Base-by-base conservation (phyloP, 2,329 filamentous ascomycete genomes). In the Penicillium sp. region DNA sequence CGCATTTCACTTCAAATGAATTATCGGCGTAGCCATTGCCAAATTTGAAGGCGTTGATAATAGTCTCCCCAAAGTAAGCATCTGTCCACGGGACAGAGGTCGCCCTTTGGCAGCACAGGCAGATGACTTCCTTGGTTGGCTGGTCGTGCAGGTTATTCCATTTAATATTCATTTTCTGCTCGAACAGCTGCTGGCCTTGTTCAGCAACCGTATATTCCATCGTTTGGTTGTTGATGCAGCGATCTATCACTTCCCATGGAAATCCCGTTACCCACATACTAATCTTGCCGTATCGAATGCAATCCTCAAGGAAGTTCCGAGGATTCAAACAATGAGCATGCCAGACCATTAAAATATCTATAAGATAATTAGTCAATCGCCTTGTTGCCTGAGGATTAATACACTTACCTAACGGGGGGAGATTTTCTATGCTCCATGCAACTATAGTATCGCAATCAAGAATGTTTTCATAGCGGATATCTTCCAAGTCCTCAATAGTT, bases 101-200 rank as follows among this genome's bases (percentile, higher is more conserved):
- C 0, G 19, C 25, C 1, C 60, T 65, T 0, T 61, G 61, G 62
- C 87, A 90, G 37, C 65, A 69, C 0, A 84, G 84, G 59, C 87
- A 90, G 8, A 69, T 61, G 1, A 89, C 51, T 0, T 51, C 58
- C 64, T 85, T 85, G 3, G 64, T 57, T 8, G 71, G 42, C 0
- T 74, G 59, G 58, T 87, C 85, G 9, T 82, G 71, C 0, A 76
- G 59, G 59, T 85, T 87, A 41, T 85, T 76, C 87, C 87, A 90
- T 4, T 73, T 64, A 2, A 78, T 74, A 0, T 58, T 38, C 3
- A 61, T n/a, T 19, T 58, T 28, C 25, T 59, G 26, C 52, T 64
- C 61, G 42, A 67, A 67, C 16, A 57, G 42, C 35, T 43, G 25
- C 56, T 59, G 53, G 30, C 56, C 46, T 37, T 53, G 31, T 35